Percentiles rank a stretch among this genome's conserved stretches.
Evolutionary conservation across 2,329 filamentous ascomycete species (phyloP).

Genomic region (Leptographium flavum): DNA sequence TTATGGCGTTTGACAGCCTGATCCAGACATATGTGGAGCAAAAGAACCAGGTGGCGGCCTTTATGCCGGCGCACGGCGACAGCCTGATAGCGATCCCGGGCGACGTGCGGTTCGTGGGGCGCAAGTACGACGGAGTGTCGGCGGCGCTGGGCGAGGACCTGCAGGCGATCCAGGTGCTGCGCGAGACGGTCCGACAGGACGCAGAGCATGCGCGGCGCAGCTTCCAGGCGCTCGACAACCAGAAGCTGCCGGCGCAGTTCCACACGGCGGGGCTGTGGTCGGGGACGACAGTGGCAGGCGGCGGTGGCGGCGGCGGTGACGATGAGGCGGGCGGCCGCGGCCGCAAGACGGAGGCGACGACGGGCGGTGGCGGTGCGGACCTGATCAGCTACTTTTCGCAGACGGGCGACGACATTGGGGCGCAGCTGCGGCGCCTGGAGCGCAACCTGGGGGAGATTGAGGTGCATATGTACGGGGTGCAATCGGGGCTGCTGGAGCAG

Average conservation of each 20-base stretch:
- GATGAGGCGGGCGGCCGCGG: slow-evolving; percentile 18
- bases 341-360: slow-evolving; percentile 11
- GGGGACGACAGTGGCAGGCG: slow-evolving; percentile 18
- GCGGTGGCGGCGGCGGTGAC: slow-evolving; percentile 15
- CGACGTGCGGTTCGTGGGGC: slow-evolving; percentile 28
- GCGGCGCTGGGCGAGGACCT: slow-evolving; percentile 25
- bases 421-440: slow-evolving; percentile 42
- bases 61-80: slow-evolving; percentile 40
- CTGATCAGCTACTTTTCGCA: slow-evolving; percentile 50
- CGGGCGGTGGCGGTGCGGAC: slow-evolving; percentile 37
- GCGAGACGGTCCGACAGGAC: slow-evolving; percentile 25
- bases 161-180: slow-evolving; percentile 26
- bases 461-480: slow-evolving; percentile 48
- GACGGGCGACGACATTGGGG: slow-evolving; percentile 46
- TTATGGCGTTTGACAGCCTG: slow-evolving; percentile 63
- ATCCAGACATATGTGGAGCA: slow-evolving; percentile 70
- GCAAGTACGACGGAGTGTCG: slow-evolving; percentile 30
- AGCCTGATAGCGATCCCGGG: slow-evolving; percentile 23
- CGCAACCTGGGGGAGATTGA: slow-evolving; percentile 50
- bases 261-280: slow-evolving; percentile 31
- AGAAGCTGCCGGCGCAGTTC: slow-evolving; percentile 33
- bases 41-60: slow-evolving; percentile 61
- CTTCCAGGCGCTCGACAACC: slow-evolving; percentile 31
- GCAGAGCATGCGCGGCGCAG: slow-evolving; percentile 26
- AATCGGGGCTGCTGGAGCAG: slow-evolving; percentile 43